Evolutionary conservation across 495 filamentous ascomycete species (phyloP), one percentile per base, ranked within the genome.

Genomic region (Neurospora cerealis): DNA sequence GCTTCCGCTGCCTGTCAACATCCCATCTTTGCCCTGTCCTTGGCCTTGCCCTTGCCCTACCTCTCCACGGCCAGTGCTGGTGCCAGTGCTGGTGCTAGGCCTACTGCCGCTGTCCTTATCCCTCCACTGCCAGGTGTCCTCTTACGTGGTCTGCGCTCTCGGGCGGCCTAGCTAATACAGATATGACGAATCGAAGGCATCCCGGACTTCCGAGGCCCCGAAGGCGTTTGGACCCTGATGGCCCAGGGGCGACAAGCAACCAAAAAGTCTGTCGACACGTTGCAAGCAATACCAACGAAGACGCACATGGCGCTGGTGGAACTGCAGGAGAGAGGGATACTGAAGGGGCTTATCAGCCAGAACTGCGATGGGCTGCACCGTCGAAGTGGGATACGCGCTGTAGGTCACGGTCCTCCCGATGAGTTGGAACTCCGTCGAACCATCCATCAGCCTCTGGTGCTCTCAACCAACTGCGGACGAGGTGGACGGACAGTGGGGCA

Each of bases 251-350:
- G 74, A 70, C 74, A 80, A 70, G 72, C 72, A 36, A 75, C 78
- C 34, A 74, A 71, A 37, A 76, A 76, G 32, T 71, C 70, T 13
- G 78, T 79, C 62, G 82, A 75, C 69, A 82, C 82, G 0, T 70
- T 85, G 38, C 81, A 86, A 62, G 85, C 83, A 5, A 79, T 86
- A 34, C 83, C 84, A n/a, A 85, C 83, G 5, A 74, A 78, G 42
- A 83, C 83, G 0, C 84, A 86, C 73, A 86, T 86, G 83, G 85
- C 84, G 5, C 79, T 86, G 3, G 85, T 86, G 1, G 83, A 82
- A 73, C 73, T 86, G 54, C 84, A 86, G 70, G 80, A 83, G 37
- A 75, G 74, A 2, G 82, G 81, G 11, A 71, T 84, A 2, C 44
- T 85, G 66, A 86, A 83, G 73, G 82, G 85, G 74, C 71, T 86